Evolutionary conservation across 2,329 filamentous ascomycete species (phyloP), one percentile per base, ranked within the genome.

Genomic region (Xylaria sp.): DNA sequence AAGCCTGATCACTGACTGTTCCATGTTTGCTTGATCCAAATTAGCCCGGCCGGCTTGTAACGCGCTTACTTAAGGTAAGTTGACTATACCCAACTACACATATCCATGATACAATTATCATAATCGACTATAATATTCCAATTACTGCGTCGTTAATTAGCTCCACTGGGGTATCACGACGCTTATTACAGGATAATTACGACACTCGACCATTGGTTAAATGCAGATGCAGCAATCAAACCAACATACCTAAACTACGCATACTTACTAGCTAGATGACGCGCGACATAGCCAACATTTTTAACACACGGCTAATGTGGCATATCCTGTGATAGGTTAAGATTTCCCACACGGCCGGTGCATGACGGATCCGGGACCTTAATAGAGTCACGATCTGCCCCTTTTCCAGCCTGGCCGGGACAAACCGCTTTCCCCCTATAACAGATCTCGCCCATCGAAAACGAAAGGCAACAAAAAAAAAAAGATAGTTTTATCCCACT

Each of bases 181-280:
- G 20, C 25, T 56, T 10, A 33, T 36, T 59, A 55, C 58, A 20
- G 39, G 36, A 56, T 50, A 33, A 27, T 55, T 49, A 15, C 36
- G 36, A 7, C 29, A 51, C 61, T 51, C 29, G 20, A 17, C 42
- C 47, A 54, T 63, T n/a, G 59, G 58, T 33, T 66, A 63, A 66
- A 62, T 66, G 59, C 64, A 59, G 59, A 59, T 50, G 64, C 47
- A 47, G 58, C 51, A 57, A 66, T 61, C 58, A 61, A 61, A 47
- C 51, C 31, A 55, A 50, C 38, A 25, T 39, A 53, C 45, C 38
- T 45, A 47, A 47, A 45, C 45, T 38, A 44, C 15, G 13, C 27
- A n/a, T n/a, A n/a, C n/a, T n/a, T n/a, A n/a, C n/a, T n/a, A 45
- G 20, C 5, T 25, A 22, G 33, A n/a, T 29, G 31, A 50, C 5